Percentiles rank a stretch among this genome's conserved stretches.
Evolutionary conservation across 2,329 filamentous ascomycete species (phyloP).

Genomic region (Fusarium buxicola): DNA sequence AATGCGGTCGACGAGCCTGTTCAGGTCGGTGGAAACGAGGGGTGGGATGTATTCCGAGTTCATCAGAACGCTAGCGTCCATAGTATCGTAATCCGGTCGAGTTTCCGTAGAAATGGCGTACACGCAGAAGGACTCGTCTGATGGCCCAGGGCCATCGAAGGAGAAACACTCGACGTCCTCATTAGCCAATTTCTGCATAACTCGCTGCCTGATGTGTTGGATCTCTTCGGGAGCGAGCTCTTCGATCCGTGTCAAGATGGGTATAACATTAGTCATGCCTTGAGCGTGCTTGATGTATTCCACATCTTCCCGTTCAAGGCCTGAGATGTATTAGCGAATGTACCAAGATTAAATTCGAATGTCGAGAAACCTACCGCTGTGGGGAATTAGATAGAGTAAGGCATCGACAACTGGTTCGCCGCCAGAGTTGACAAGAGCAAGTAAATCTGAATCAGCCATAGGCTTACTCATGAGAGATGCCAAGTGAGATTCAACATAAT

Average conservation of each 20-base stretch:
- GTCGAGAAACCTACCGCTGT: slow-evolving; percentile 63
- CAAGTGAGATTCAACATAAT: slow-evolving; percentile 74
- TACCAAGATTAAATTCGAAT: not conserved
- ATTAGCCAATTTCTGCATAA: slow-evolving; percentile 66
- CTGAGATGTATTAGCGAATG: slow-evolving; percentile 40
- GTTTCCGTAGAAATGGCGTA: slow-evolving; percentile 83
- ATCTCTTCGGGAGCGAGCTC: slow-evolving; percentile 70
- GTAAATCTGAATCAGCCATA: slow-evolving; percentile 79
- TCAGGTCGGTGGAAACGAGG: slow-evolving; percentile 79
- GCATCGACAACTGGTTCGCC: slow-evolving; percentile 88
- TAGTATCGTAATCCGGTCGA: slow-evolving; percentile 79
- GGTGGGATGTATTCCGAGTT: slow-evolving; percentile 89
- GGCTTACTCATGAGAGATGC: slow-evolving; percentile 55
- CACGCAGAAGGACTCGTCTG: slow-evolving; percentile 56
- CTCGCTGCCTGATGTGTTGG: slow-evolving; percentile 67
- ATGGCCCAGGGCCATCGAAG: slow-evolving; percentile 61
- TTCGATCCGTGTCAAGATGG: slow-evolving; percentile 83
- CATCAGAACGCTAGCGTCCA: slow-evolving; percentile 96
- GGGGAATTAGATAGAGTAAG: slow-evolving; percentile 83
- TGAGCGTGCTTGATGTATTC: slow-evolving; percentile 78
- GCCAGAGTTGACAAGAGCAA: slow-evolving; percentile 81
- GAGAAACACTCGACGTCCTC: slow-evolving; percentile 73
- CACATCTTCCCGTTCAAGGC: slow-evolving; percentile 64
- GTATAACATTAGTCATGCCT: slow-evolving; percentile 84
- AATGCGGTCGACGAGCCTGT: slow-evolving; percentile 74